Base-by-base conservation (phyloP, 202 grass and related monocot species). In the Schoenoplectus tabernaemontani region DNA sequence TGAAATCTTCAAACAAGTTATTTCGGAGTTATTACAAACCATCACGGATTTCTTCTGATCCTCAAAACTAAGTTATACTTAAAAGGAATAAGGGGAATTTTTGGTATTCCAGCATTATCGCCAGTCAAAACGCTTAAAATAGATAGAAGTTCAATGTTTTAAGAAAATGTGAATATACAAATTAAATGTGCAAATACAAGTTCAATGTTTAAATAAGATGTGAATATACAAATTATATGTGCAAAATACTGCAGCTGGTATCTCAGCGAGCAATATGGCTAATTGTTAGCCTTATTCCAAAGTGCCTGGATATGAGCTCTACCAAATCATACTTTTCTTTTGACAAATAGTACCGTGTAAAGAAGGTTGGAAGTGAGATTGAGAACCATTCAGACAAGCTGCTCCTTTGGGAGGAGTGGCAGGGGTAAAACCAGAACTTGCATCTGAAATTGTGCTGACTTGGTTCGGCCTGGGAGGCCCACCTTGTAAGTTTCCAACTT, bases 391-490 rank as follows among this genome's bases (percentile, higher is more conserved):
- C 78, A 0, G 66, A 19, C 84, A 77, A 12, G 28, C 23, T 0
- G 85, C 64, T 5, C 51, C 82, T 26, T 83, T 90, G 80, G 89
- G 91, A 41, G 86, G 87, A 2, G 11, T 46, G 1, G 87, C 80
- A 72, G 81, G 34, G 65, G 85, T 17, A 82, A 83, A 7, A 64
- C 79, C 0, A 83, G 78, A 7, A 84, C 66, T 80, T 63, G 44
- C 1, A 73, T 78, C 3, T 84, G 86, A 13, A 86, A 79, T 0
- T 83, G 78, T 20, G 83, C 87, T 8, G 80, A 87, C 85, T 88
- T 86, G 88, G 62, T 81, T 97, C 80, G 83, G 82, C 47, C 87
- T 97, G 59, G 85, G 85, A 50, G 88, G 85, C 9, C 15, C 86
- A 2, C 89, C 80, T 28, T 93, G 89, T 78, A 79, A 91, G 88